Conservation (phyloP, 345 rosid species). For the Bretschneidera sinensis region DNA sequence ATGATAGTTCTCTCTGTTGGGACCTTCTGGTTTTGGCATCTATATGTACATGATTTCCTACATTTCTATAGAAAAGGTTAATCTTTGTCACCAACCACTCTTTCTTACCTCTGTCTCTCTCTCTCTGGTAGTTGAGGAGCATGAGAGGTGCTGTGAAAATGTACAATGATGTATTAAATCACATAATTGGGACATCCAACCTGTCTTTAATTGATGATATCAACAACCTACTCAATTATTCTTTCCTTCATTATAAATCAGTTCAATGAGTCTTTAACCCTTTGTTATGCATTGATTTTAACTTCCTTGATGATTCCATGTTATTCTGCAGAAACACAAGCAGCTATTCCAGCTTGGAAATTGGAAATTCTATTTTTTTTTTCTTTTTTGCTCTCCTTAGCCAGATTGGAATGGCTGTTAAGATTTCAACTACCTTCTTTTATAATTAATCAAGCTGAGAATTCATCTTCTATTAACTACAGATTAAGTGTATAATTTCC, state of each 20-base stretch:
- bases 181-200: slow-evolving; percentile 18
- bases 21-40: slow-evolving; percentile 27
- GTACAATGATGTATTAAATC: slow-evolving; percentile 11
- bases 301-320: no score
- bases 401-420: no score
- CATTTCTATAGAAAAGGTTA: slow-evolving; percentile 54
- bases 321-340: no score
- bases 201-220: slow-evolving; percentile 15
- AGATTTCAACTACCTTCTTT: no score
- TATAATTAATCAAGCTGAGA: no score
- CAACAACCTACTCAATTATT: slow-evolving; percentile 22
- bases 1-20: slow-evolving; percentile 35
- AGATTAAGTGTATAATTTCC: no score
- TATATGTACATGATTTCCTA: slow-evolving; percentile 37
- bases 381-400: no score
- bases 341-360: no score
- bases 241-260: no score
- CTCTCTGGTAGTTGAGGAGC: slow-evolving; percentile 18
- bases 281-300: slow-evolving; percentile 4
- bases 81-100: slow-evolving; percentile 40
- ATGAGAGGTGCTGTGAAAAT: neutral
- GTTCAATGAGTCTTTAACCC: no score
- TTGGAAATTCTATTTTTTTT: no score
- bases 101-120: neutral
- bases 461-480: no score